phyloP scores from a whole-genome alignment of 371 early-diverging fungal genomes.

The Actinomucor elegans region DNA sequence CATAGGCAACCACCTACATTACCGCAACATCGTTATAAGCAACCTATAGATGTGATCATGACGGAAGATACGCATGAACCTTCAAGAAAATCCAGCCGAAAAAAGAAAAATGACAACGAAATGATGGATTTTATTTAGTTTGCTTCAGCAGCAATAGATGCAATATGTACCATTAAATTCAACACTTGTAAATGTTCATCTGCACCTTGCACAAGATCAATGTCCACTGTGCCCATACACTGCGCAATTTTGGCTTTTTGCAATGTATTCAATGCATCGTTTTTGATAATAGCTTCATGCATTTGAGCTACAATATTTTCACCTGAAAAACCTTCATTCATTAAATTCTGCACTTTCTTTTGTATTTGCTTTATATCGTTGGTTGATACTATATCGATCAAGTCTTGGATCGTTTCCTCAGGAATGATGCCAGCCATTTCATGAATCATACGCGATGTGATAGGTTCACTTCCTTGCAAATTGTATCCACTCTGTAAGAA shows the following conservation, averaged over 20 bases:
- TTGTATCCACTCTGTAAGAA: conserved; percentile 85
- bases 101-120: not conserved
- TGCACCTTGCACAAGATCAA: conserved; percentile 79
- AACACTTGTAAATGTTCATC: conserved; percentile 87
- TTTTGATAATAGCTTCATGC: conserved; percentile 54
- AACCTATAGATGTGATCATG: too few relatives aligned
- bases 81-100: not conserved
- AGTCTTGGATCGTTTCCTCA: conserved; percentile 48
- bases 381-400: conserved; percentile 55
- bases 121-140: conserved; percentile 5
- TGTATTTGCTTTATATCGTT: conserved; percentile 43
- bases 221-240: conserved; percentile 67
- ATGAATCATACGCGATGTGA: conserved; percentile 60
- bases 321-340: conserved; percentile 77
- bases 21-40: not conserved
- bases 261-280: conserved; percentile 57
- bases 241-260: conserved; percentile 73
- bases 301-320: conserved; percentile 72
- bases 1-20: not conserved
- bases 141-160: conserved; percentile 34
- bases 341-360: conserved; percentile 48
- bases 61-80: too few relatives aligned
- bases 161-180: conserved; percentile 60
- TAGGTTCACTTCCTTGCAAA: conserved; percentile 48
- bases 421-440: conserved; percentile 86